phyloP scores from a whole-genome alignment of 78 protist species.

The Dictyostelium firmibasis region DNA sequence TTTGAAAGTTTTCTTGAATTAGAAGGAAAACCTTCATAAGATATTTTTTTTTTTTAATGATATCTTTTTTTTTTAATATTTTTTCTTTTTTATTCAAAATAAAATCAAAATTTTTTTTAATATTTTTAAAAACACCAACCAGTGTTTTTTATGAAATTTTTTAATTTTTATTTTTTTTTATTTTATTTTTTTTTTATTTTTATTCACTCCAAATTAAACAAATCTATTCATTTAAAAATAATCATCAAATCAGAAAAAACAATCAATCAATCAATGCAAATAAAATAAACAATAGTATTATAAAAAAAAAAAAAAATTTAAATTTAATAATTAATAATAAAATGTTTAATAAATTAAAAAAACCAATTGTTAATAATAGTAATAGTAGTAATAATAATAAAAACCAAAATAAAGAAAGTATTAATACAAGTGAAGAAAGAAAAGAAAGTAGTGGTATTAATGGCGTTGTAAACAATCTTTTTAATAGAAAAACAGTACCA shows the following conservation, averaged over 20 bases:
- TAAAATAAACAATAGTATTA: too few relatives aligned
- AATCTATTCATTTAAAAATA: too few relatives aligned
- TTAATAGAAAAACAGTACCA: neutral
- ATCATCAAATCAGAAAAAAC: too few relatives aligned
- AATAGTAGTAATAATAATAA: neutral
- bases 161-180: too few relatives aligned
- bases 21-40: neutral
- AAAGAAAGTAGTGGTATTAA: neutral
- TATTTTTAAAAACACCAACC: too few relatives aligned
- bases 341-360: conserved; percentile 12
- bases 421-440: neutral
- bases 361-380: neutral
- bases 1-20: neutral
- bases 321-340: neutral
- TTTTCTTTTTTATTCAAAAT: too few relatives aligned
- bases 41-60: neutral
- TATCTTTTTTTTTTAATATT: too few relatives aligned
- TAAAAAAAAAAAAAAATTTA: neutral
- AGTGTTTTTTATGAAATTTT: too few relatives aligned
- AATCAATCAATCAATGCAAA: neutral
- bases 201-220: too few relatives aligned
- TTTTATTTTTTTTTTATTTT: too few relatives aligned
- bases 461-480: neutral
- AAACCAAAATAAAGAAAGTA: neutral
- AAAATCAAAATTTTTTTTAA: too few relatives aligned